Percentiles rank a stretch among this genome's conserved stretches.
These are phyloP conservation scores for Bruguiera sexangula DNA, from an alignment of 345 rosid species.

Conservation along the genomic window DNA sequence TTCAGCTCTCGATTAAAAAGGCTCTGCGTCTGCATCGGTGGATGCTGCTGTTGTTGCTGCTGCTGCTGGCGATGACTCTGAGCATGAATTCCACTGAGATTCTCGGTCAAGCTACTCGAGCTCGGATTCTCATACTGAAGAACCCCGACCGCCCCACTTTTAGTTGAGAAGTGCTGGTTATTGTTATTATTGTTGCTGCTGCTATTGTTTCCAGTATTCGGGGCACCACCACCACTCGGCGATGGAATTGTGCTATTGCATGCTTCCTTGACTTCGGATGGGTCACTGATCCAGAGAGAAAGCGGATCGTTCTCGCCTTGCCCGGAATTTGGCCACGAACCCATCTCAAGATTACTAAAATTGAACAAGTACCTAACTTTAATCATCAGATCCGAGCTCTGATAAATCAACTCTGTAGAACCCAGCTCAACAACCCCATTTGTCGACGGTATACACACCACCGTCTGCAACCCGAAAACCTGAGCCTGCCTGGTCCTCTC, in stretches of 20 bases:
- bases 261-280: conserved; percentile 46
- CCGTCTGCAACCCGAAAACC: conserved; percentile 65
- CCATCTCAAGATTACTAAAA: conserved; percentile 52
- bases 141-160: conserved; percentile 1
- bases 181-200: conserved; percentile 7
- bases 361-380: conserved; percentile 65
- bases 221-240: neutral
- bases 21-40: conserved; percentile 35
- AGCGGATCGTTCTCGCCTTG: conserved; percentile 85
- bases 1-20: conserved; percentile 56
- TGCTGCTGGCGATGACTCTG: conserved; percentile 23
- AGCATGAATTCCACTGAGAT: conserved; percentile 25
- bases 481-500: conserved; percentile 74
- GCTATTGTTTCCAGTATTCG: neutral
- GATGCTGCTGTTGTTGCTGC: conserved; percentile 32
- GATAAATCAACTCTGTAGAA: conserved; percentile 64
- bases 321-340: conserved; percentile 54
- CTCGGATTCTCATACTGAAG: conserved; percentile 44
- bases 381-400: conserved; percentile 67
- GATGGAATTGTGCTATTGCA: conserved; percentile 16
- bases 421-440: conserved; percentile 93
- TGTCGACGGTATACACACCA: conserved; percentile 73
- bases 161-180: conserved; percentile 23
- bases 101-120: conserved; percentile 49
- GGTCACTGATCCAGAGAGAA: conserved; percentile 69